Conservation (phyloP, 1,284 basidiomycete genomes). For the Cerrena zonata region DNA sequence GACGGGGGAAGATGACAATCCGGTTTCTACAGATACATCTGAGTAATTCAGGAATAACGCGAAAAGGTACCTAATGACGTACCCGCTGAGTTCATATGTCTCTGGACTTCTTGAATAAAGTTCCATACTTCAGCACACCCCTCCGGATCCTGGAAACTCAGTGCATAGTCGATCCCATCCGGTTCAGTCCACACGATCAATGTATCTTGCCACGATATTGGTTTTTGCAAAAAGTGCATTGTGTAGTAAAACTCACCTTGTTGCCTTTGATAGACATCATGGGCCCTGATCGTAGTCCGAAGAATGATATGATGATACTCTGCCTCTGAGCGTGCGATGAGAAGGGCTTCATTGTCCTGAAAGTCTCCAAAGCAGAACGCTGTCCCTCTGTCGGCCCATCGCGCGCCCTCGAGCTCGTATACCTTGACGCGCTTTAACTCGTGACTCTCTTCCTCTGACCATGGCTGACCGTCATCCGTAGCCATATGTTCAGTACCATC, state of each 20-base stretch:
- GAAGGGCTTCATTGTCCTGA: constrained; percentile 74
- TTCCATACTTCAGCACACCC: constrained; percentile 97
- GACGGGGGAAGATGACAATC: constrained; percentile 52
- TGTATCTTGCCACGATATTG: constrained; percentile 61
- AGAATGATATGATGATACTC: constrained; percentile 67
- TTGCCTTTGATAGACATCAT: constrained; percentile 87
- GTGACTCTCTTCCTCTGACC: constrained; percentile 33
- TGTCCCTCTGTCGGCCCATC: constrained; percentile 91
- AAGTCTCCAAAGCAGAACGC: constrained; percentile 89
- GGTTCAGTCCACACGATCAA: constrained; percentile 99
- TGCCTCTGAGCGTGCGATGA: constrained; percentile 79
- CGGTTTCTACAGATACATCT: constrained; percentile 36
- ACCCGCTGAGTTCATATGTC: constrained; percentile 68
- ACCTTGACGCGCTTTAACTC: constrained; percentile 53
- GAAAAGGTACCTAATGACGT: constrained; percentile 19
- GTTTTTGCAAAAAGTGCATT: background rate
- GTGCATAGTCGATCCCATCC: constrained; percentile 88
- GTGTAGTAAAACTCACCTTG: constrained; percentile 59
- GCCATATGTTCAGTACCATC: constrained; percentile 15
- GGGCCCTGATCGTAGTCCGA: constrained; percentile 68
- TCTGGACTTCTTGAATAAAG: constrained; percentile 93
- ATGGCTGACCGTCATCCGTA: constrained; percentile 27
- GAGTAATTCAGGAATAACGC: background rate
- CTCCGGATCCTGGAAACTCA: constrained; percentile 94
- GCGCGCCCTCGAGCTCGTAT: constrained; percentile 82